Base-by-base conservation (phyloP, 2,329 filamentous ascomycete species). In the Fusarium falciforme region DNA sequence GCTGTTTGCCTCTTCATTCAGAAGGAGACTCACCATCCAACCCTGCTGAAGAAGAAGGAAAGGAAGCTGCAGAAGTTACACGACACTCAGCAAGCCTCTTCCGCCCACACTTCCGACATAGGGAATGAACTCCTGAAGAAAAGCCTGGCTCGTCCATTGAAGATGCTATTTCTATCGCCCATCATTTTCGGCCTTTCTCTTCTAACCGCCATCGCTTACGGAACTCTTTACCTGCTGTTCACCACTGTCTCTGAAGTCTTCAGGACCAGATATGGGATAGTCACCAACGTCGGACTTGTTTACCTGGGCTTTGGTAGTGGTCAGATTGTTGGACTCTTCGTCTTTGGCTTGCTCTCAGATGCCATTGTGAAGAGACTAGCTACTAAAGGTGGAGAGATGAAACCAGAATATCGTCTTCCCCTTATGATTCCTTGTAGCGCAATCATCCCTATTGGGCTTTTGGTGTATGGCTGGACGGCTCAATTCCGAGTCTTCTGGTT, bases 221-320 rank as follows among this genome's bases (percentile, higher is more conserved):
- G 87, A 2, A 85, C 87, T 20, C 72, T 89, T 0, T 90, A 88
- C 68, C 84, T 81, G 5, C 80, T 89, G 27, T 85, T 89, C 76
- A 88, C 88, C 6, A 89, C 88, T 4, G 88, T 89, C 70, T 84
- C 85, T 1, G 76, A 85, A 12, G 87, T 90, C 4, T 89, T 82
- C 59, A 67, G 76, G 38, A 63, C 63, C 4, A 74, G 80, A 17
- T 83, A 84, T 52, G 68, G 74, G 35, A 83, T 83, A 65, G 67
- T 61, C 16, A 68, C 65, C 2, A 62, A 65, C n/a, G 63, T 74
- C 4, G 77, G 70, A 14, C 79, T 89, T 59, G 78, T 86, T 35
- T 85, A 84, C 5, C 87, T 89, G 2, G 89, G 89, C 59, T 84
- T 88, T 11, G 82, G 85, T 70, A 77, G 72, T 73, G 83, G 66